Evolutionary conservation across 2,329 filamentous ascomycete species (phyloP).

Genomic region (Arachnomyces sp.): DNA sequence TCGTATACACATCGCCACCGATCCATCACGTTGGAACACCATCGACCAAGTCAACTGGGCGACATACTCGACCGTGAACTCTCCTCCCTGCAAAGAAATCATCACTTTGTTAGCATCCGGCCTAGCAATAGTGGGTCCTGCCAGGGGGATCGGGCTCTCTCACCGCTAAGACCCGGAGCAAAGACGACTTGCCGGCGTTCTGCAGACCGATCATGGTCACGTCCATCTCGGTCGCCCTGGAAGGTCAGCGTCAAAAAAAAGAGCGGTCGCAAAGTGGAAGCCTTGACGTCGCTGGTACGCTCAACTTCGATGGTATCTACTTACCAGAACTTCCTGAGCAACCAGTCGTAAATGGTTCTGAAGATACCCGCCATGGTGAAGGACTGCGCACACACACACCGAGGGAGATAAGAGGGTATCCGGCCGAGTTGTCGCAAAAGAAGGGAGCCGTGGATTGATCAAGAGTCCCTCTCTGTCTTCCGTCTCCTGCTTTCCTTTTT

Average conservation of each 20-base stretch:
- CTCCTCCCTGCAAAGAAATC: constrained; percentile 64
- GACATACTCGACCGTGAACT: constrained; percentile 97
- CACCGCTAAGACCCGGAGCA: constrained; percentile 91
- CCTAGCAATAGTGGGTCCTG: constrained; percentile 7
- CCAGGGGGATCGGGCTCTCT: constrained; percentile 34
- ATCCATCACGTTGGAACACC: neutral
- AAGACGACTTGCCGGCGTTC: constrained; percentile 94
- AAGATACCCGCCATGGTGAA: constrained; percentile 80
- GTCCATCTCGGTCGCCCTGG: constrained; percentile 97
- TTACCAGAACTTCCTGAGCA: constrained; percentile 95
- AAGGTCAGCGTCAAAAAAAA: constrained; percentile 11
- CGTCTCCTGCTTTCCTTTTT: no score
- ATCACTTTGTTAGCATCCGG: constrained; percentile 27
- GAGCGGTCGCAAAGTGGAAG: no score
- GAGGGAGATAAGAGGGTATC: neutral
- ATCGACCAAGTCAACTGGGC: constrained; percentile 5
- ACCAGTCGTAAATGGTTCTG: constrained; percentile 94
- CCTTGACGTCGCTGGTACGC: no score
- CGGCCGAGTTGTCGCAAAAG: neutral
- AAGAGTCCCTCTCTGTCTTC: no score
- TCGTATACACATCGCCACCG: neutral
- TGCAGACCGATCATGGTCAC: constrained; percentile 98
- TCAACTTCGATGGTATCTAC: constrained; percentile 25
- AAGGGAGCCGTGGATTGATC: neutral
- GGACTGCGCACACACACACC: neutral